These are phyloP conservation scores for Xylaria palmicola DNA, from an alignment of 495 filamentous ascomycete species.

Conservation along the genomic window DNA sequence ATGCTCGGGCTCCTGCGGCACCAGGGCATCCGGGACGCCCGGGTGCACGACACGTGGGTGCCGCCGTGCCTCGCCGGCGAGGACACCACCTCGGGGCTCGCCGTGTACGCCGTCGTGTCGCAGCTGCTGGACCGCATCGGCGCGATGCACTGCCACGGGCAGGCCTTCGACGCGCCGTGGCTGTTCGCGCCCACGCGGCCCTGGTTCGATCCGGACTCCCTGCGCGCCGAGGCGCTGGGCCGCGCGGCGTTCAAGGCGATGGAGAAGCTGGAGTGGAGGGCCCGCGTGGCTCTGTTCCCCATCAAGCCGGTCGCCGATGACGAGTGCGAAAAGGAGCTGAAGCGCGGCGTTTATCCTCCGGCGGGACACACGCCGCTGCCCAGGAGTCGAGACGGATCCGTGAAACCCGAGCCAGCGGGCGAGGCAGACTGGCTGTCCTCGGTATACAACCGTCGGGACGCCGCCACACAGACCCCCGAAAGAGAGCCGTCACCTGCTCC, in stretches of 20 bases:
- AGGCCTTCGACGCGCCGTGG: background rate
- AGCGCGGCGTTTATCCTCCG: too few species aligned
- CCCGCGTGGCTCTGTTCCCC: constrained; percentile 1
- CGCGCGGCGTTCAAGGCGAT: constrained; percentile 2
- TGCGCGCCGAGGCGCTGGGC: constrained; percentile 12
- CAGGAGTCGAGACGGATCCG: too few species aligned
- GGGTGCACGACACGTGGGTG: background rate
- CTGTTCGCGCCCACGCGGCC: background rate
- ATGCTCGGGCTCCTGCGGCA: background rate
- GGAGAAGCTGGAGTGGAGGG: background rate
- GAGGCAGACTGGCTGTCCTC: background rate
- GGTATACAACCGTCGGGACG: background rate
- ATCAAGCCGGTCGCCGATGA: background rate
- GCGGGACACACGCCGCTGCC: too few species aligned
- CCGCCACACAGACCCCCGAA: background rate
- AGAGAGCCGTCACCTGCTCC: too few species aligned
- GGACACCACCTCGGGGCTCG: background rate
- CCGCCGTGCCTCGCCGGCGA: background rate
- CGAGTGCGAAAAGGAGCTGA: background rate
- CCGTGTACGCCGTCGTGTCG: background rate
- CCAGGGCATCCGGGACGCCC: background rate
- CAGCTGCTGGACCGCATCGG: constrained; percentile 4
- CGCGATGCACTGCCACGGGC: background rate
- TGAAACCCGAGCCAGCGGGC: background rate
- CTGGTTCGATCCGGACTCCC: constrained; percentile 4